These are phyloP conservation scores for Ascochyta clinopodiicola DNA, from an alignment of 2,329 filamentous ascomycete genomes.

Conservation along the genomic window DNA sequence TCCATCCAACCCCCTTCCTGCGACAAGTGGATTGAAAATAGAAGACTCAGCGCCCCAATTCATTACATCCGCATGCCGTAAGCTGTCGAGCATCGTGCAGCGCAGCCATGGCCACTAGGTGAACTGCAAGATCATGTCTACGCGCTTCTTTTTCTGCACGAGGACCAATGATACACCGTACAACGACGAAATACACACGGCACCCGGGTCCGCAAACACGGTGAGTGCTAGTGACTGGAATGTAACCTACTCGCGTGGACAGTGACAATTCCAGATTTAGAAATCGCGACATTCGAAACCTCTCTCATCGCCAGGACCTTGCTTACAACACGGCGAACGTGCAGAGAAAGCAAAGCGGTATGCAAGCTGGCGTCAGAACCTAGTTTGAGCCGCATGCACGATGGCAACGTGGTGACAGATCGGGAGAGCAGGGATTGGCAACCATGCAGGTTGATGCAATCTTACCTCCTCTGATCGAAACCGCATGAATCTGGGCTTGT, in stretches of 20 bases:
- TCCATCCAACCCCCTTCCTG: slow-evolving; percentile 16
- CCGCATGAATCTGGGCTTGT: neutral
- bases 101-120: slow-evolving; percentile 24
- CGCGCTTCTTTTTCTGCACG: slow-evolving; percentile 19
- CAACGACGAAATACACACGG: slow-evolving; percentile 16
- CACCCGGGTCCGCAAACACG: slow-evolving; percentile 18
- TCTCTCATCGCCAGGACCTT: slow-evolving; percentile 20
- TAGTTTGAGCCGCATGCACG: slow-evolving; percentile 45
- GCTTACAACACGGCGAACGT: slow-evolving; percentile 19
- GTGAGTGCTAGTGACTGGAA: slow-evolving; percentile 29
- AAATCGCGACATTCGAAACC: slow-evolving; percentile 31
- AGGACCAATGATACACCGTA: no score
- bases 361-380: slow-evolving; percentile 47
- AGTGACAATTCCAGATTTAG: slow-evolving; percentile 33
- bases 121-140: slow-evolving; percentile 27
- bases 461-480: neutral
- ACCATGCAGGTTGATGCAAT: neutral
- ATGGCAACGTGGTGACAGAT: slow-evolving; percentile 20
- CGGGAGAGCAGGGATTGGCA: slow-evolving; percentile 7
- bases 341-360: slow-evolving; percentile 33
- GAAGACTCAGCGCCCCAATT: slow-evolving; percentile 27
- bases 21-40: slow-evolving; percentile 32
- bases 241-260: slow-evolving; percentile 22
- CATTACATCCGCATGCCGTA: slow-evolving; percentile 28
- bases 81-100: slow-evolving; percentile 38